Evolutionary conservation across 169 alveolate species (phyloP), one percentile per base, ranked within the genome.

Genomic region (Plasmodium sp.): DNA sequence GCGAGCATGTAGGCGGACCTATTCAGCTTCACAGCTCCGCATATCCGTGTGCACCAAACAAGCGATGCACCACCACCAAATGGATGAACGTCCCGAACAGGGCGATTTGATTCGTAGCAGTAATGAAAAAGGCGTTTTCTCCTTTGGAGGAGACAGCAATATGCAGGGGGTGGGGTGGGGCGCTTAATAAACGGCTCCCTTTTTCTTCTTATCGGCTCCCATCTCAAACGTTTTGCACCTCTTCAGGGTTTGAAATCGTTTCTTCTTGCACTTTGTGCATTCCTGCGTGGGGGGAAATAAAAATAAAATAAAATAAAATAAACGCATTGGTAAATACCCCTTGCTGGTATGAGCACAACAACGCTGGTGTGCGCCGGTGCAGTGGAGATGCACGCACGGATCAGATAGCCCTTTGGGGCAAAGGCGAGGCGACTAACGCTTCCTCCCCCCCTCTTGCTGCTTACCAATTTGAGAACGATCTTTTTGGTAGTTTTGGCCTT

Each of bases 401-500:
- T 51, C 27, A 51, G 1, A 51, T 51, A 51, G 12, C 12, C 62
- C 27, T 51, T 12, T 51, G 62, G 62, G 62, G 62, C 16, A 51
- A 51, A 51, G 62, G 62, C 62, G 12, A 51, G 4, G 62, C 9
- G 22, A 51, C 6, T 51, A 3, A 51, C 27, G 62, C 62, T 14
- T 51, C 62, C 18, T n/a, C 4, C 22, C 67, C 31, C 16, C 41
- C 67, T n/a, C 16, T 33, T 16, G 27, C 27, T 54, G 54, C 96
- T 92, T 95, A 95, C 97, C 95, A 98, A 97, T 95, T 98, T 98
- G 84, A 99, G 98, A 83, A 99, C 99, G 94, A 99, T 98, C 97
- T 99, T 99, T 98, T 99, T 99, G 81, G 99, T 99, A 75, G 99
- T 98, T 98, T 99, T 99, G 31, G 99, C 99, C 97, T 99, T 99